phyloP scores from a whole-genome alignment of 2,329 filamentous ascomycete species.

The Lachnellula arida region DNA sequence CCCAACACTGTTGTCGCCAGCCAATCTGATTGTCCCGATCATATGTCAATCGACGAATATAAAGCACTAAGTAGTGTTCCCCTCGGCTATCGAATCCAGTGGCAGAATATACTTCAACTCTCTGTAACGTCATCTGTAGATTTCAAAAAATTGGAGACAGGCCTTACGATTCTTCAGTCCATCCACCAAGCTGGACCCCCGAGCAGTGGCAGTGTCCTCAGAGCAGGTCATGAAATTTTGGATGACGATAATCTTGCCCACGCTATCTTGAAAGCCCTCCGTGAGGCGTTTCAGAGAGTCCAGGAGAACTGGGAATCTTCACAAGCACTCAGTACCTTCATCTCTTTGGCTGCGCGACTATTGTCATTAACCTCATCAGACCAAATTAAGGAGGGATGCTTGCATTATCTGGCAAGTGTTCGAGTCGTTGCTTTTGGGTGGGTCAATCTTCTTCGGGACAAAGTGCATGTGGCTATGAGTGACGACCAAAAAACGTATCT shows the following conservation, averaged over 20 bases:
- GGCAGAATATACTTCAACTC: constrained; percentile 50
- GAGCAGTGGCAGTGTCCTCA: constrained; percentile 9
- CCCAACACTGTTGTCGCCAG: constrained; percentile 40
- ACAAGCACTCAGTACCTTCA: constrained; percentile 37
- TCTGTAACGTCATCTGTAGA: constrained; percentile 44
- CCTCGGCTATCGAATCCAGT: constrained; percentile 46
- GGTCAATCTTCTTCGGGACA: constrained; percentile 4
- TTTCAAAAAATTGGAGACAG: constrained; percentile 46
- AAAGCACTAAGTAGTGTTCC: constrained; percentile 45
- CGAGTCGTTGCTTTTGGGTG: constrained; percentile 37
- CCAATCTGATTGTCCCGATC: constrained; percentile 42
- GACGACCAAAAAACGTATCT: constrained; percentile 7
- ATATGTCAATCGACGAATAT: constrained; percentile 50
- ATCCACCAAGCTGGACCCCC: constrained; percentile 43
- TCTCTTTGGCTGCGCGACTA: constrained; percentile 38
- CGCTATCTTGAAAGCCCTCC: constrained; percentile 32
- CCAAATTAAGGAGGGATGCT: constrained; percentile 20
- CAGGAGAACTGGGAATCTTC: constrained; percentile 48
- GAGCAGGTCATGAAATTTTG: constrained; percentile 36
- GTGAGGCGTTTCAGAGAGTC: constrained; percentile 32
- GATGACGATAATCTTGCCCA: constrained; percentile 31
- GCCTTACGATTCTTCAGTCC: constrained; percentile 44
- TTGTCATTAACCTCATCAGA: constrained; percentile 34
- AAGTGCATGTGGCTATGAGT: neutral
- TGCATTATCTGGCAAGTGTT: constrained; percentile 30